Conservation (phyloP, 179 eudicot genomes). For the Beta lomatogona region DNA sequence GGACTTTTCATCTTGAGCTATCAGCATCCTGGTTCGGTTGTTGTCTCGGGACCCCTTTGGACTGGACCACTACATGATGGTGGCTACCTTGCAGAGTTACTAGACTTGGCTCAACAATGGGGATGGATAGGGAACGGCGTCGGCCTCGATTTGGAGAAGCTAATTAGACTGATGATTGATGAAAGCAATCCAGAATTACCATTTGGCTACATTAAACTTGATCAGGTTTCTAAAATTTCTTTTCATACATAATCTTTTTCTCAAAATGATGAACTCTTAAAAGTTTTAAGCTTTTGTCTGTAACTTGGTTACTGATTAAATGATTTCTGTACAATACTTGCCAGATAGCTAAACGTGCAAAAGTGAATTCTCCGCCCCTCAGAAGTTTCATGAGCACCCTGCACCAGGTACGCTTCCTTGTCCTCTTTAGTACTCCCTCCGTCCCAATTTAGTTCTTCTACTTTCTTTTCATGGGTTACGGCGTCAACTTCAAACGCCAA, state of each 20-base stretch:
- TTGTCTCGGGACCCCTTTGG: conserved; percentile 94
- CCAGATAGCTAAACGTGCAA: conserved; percentile 85
- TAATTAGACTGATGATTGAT: conserved; percentile 72
- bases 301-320: not conserved
- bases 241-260: too few species aligned
- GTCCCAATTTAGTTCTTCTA: too few species aligned
- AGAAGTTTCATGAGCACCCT: conserved; percentile 48
- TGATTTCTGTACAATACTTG: conserved; percentile 4
- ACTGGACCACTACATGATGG: conserved; percentile 89
- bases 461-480: too few species aligned
- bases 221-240: conserved; percentile 51
- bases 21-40: conserved; percentile 52
- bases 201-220: conserved; percentile 72
- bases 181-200: conserved; percentile 84
- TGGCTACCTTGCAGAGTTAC: conserved; percentile 59
- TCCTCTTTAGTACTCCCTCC: not conserved
- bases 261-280: too few species aligned
- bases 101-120: conserved; percentile 73
- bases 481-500: too few species aligned
- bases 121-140: conserved; percentile 67
- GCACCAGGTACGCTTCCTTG: conserved; percentile 53
- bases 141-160: conserved; percentile 63
- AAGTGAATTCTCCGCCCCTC: conserved; percentile 76
- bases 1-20: conserved; percentile 18
- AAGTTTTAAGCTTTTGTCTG: not conserved